Evolutionary conservation across 2,329 filamentous ascomycete genomes (phyloP).

Genomic region (Pseudogymnoascus sp.): DNA sequence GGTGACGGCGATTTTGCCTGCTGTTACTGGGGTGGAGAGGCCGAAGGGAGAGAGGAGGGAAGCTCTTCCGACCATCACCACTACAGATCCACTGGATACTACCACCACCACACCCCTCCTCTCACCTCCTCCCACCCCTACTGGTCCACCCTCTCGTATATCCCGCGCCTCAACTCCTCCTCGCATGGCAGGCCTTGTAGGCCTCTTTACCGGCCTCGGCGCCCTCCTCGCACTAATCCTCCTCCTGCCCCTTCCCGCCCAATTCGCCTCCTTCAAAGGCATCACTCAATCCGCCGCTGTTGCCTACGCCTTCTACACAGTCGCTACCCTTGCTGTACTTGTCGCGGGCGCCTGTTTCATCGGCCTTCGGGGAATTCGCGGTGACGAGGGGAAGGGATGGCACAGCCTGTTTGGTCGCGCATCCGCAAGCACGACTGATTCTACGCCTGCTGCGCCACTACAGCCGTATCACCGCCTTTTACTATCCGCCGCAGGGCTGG

Average conservation of each 20-base stretch:
- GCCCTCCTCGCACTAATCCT: conserved; percentile 73
- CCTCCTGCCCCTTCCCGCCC: conserved; percentile 81
- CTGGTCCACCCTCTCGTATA: conserved; percentile 9
- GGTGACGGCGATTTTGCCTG: conserved; percentile 90
- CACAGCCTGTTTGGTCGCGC: conserved; percentile 42
- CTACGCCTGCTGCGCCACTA: conserved; percentile 21
- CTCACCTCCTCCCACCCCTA: conserved; percentile 10
- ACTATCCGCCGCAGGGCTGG: conserved; percentile 57
- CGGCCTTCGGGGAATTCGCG: conserved; percentile 59
- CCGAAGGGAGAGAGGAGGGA: background rate
- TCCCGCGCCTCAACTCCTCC: conserved; percentile 38
- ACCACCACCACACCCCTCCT: background rate
- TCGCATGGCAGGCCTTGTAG: conserved; percentile 78
- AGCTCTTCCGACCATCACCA: conserved; percentile 25
- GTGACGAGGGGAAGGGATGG: conserved; percentile 73
- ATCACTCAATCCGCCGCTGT: conserved; percentile 67
- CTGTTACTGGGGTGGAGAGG: conserved; percentile 42
- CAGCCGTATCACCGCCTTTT: conserved; percentile 54
- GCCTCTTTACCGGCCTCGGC: conserved; percentile 85
- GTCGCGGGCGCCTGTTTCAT: conserved; percentile 71
- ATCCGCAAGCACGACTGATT: conserved; percentile 8
- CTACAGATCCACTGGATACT: conserved; percentile 15
- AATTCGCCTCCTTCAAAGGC: conserved; percentile 63
- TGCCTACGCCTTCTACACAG: conserved; percentile 78
- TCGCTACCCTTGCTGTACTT: conserved; percentile 61